Evolutionary conservation across 176 grass and related monocot species (phyloP), one percentile per base, ranked within the genome.

Genomic region (Triticum dicoccoides): DNA sequence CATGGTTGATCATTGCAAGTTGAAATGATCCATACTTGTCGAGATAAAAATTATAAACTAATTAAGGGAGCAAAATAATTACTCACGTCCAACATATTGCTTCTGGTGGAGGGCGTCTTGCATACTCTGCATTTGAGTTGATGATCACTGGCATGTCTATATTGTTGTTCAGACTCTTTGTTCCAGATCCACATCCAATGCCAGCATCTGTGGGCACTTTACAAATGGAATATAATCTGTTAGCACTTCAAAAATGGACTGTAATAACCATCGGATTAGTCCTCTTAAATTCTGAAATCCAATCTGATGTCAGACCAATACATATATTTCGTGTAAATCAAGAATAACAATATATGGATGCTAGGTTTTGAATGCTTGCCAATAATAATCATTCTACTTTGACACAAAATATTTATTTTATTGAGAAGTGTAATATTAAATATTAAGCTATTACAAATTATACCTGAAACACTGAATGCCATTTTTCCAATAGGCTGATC

Each of bases 391-490:
- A 73, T 74, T 49, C 23, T 27, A 74, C 6, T 73, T 73, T 38
- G 1, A 12, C 58, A 61, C 11, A 54, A 72, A 59, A 41, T 29
- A 83, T 59, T 23, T 82, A 42, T 42, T 62, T 42, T 45, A 44
- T 54, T n/a, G 4, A 80, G 67, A 74, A 41, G 8, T 58, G 39
- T 38, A 58, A 11, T 39, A 32, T 18, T 73, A 73, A 42, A 38
- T 73, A 25, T 39, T 8, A 41, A 65, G 11, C 18, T 13, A 52
- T 51, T 33, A 74, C 65, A 47, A 89, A 33, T 66, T 9, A 69
- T 82, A 86, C 88, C 88, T 81, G 37, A 69, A 89, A 14, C 5
- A 68, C 30, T 62, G 65, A 61, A 69, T 61, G 52, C 18, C 25
- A 35, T 72, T 23, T 72, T 58, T 25, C 37, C 13, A 6, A 34